Base-by-base conservation (phyloP, 2,329 filamentous ascomycete species). In the Setomelanomma holmii region DNA sequence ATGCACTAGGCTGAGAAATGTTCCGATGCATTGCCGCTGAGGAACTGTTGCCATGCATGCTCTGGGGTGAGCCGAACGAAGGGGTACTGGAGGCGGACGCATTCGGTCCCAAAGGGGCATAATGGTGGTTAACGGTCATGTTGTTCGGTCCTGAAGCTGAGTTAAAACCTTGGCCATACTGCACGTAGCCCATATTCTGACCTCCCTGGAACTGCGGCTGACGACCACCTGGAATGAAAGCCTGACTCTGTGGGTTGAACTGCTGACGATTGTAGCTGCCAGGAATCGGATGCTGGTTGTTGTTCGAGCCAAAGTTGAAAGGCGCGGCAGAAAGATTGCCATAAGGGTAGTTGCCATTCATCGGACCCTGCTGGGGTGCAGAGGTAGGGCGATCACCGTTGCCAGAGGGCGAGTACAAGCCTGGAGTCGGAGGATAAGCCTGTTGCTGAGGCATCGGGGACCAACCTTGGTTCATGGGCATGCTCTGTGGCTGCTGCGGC, bases 221-320 rank as follows among this genome's bases (percentile, higher is more conserved):
- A 22, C 55, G 84, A 79, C 66, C 63, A 45, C 81, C 82, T 1
- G 93, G 93, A 20, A 96, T 85, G 74, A 98, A 97, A 0, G 93
- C 90, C 68, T 96, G 90, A 14, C 90, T 97, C 77, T 96, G 93
- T 1, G 93, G 93, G 69, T 97, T 97, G 78, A 98, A 97, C 11
- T 89, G 86, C 64, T 91, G 90, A 51, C 92, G 84, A 68, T 89
- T 91, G 70, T 86, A 96, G 75, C 89, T 95, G 30, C 91, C 91
- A 12, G 91, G 90, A 50, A 96, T 86, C 5, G 91, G 90, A 71
- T 96, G 91, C 68, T 92, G 89, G 51, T 89, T 87, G 7, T 87
- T 85, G 64, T 89, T 89, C 55, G 89, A 82, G 21, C 90, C 71
- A 14, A 67, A 68, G 19, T 69, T 72, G 51, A 72, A 86, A 42